Conservation (phyloP, 768 basidiomycete genomes). For the Boletus vermiculosoides region DNA sequence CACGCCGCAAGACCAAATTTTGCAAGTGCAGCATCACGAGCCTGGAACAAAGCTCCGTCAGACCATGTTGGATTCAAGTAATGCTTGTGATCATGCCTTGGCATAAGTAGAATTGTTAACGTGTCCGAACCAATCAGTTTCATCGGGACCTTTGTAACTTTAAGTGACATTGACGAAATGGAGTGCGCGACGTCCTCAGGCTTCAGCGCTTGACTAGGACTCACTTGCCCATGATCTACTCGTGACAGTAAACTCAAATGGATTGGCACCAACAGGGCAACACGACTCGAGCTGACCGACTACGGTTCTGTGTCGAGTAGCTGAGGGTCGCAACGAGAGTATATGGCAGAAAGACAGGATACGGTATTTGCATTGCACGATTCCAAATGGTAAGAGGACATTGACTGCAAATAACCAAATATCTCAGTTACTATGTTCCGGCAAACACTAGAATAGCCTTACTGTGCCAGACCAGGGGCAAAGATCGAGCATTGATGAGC, state of each 20-base stretch:
- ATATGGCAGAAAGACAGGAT: neutral
- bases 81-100: neutral
- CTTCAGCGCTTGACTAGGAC: neutral
- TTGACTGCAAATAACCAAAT: neutral
- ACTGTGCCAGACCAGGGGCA: neutral
- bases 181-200: neutral
- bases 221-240: neutral
- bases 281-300: neutral
- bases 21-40: slow-evolving; percentile 15
- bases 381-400: neutral
- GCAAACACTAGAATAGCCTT: neutral
- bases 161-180: slow-evolving; percentile 2
- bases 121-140: slow-evolving; percentile 20
- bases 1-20: slow-evolving; percentile 7
- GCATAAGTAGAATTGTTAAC: slow-evolving; percentile 11
- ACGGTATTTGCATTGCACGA: neutral
- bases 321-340: neutral
- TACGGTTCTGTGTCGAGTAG: neutral
- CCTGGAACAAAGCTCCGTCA: slow-evolving; percentile 5
- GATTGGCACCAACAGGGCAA: neutral
- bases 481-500: slow-evolving; percentile 7
- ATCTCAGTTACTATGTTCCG: neutral
- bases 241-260: neutral
- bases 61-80: neutral
- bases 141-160: slow-evolving; percentile 13